These are phyloP conservation scores for Globisporangium apiculatum DNA, from an alignment of 352 stramenopile species.

Conservation along the genomic window DNA sequence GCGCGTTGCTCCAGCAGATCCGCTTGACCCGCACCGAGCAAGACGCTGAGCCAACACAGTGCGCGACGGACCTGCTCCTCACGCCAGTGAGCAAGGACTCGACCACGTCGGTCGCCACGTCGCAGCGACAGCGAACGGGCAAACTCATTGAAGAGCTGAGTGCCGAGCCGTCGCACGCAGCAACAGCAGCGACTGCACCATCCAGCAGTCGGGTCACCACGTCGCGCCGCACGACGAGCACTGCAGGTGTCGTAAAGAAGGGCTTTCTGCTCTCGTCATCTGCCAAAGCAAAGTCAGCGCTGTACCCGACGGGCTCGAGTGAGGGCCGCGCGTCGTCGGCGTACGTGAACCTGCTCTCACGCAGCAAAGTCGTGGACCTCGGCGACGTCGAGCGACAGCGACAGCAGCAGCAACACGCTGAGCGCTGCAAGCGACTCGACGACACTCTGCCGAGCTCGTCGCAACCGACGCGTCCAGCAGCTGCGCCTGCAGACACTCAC, in stretches of 20 bases:
- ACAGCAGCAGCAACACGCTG: slow-evolving; percentile 20
- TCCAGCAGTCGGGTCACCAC: neutral
- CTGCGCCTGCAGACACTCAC: no score
- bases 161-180: neutral
- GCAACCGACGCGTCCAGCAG: neutral
- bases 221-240: neutral
- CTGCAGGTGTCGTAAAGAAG: slow-evolving; percentile 44
- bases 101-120: neutral
- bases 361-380: slow-evolving; percentile 78
- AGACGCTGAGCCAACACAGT: neutral
- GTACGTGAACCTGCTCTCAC: slow-evolving; percentile 74
- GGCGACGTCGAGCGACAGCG: slow-evolving; percentile 33
- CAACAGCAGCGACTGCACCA: neutral
- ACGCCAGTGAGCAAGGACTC: slow-evolving; percentile 1
- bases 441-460: slow-evolving; percentile 8
- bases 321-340: slow-evolving; percentile 56
- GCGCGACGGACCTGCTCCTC: slow-evolving; percentile 4
- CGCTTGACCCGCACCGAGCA: slow-evolving; percentile 14
- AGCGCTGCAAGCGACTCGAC: slow-evolving; percentile 12
- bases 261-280: slow-evolving; percentile 42
- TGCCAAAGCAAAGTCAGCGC: slow-evolving; percentile 22
- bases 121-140: slow-evolving; percentile 2
- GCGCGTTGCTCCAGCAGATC: slow-evolving; percentile 55
- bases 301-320: slow-evolving; percentile 68
- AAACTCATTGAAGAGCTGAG: slow-evolving; percentile 4